phyloP scores from a whole-genome alignment of 2,329 filamentous ascomycete species.

The Tolypocladium tundrense region DNA sequence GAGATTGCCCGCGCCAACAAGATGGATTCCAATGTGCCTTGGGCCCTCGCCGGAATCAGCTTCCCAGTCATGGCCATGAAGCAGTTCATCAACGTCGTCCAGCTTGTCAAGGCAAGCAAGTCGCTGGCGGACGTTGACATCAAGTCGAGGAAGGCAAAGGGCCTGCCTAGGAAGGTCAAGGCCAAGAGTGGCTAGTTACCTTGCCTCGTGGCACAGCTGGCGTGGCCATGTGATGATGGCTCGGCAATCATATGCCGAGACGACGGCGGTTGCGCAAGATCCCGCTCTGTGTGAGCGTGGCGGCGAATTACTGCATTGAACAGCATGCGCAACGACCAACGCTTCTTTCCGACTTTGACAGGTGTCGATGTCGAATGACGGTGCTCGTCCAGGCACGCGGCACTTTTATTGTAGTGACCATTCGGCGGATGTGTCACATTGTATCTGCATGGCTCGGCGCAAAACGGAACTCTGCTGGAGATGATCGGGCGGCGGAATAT shows the following conservation, averaged over 20 bases:
- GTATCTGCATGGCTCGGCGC: slow-evolving; percentile 3
- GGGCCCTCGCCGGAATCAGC: slow-evolving; percentile 70
- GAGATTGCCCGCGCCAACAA: slow-evolving; percentile 93
- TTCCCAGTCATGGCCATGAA: slow-evolving; percentile 84
- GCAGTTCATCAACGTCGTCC: slow-evolving; percentile 88
- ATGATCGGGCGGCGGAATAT: background rate
- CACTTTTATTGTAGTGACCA: background rate
- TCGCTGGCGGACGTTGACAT: slow-evolving; percentile 91
- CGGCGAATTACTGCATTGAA: background rate
- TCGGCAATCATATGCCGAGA: background rate
- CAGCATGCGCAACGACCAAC: background rate
- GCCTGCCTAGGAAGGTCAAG: slow-evolving; percentile 38
- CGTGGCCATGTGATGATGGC: background rate
- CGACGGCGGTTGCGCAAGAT: background rate
- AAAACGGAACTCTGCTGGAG: background rate
- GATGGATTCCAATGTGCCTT: slow-evolving; percentile 57
- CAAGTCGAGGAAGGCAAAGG: slow-evolving; percentile 44
- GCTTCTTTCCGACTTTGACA: background rate
- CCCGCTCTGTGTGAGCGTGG: background rate
- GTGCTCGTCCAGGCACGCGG: background rate
- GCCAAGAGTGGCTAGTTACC: slow-evolving; percentile 19
- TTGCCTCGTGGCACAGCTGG: background rate
- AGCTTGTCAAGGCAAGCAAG: slow-evolving; percentile 84
- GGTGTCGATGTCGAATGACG: background rate
- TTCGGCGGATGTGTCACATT: background rate